Evolutionary conservation across 495 filamentous ascomycete genomes (phyloP).

Genomic region (Lasiosphaeriaceae sp.): DNA sequence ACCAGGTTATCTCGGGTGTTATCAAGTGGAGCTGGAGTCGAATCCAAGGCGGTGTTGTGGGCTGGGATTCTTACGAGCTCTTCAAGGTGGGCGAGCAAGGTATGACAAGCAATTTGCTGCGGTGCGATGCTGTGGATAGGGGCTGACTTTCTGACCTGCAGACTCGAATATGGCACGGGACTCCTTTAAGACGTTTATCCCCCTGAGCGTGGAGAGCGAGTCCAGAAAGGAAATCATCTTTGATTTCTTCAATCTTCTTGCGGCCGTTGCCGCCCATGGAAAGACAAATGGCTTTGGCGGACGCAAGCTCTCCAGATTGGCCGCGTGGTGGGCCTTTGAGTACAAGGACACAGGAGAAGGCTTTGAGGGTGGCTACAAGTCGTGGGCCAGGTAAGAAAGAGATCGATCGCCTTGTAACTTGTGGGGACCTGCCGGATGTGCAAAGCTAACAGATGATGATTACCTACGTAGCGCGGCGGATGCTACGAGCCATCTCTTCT

Average conservation of each 20-base stretch:
- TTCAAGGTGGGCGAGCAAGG: conserved; percentile 94
- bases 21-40: conserved; percentile 99
- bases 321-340: conserved; percentile 99
- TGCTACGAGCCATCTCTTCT: conserved; percentile 94
- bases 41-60: conserved; percentile 85
- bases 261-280: conserved; percentile 73
- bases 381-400: conserved; percentile 57
- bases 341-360: conserved; percentile 78
- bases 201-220: conserved; percentile 86
- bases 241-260: conserved; percentile 92
- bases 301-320: conserved; percentile 88
- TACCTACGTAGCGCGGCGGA: conserved; percentile 95
- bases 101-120: conserved; percentile 37
- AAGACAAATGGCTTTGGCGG: conserved; percentile 93
- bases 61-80: conserved; percentile 94
- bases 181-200: conserved; percentile 94
- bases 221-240: conserved; percentile 85
- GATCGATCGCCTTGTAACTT: background rate
- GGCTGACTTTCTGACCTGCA: conserved; percentile 31
- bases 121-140: background rate
- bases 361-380: conserved; percentile 93
- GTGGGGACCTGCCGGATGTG: background rate
- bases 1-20: conserved; percentile 84
- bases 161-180: conserved; percentile 90
- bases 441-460: conserved; percentile 28